phyloP scores from a whole-genome alignment of 805 yeast species.

The Vanderwaltozyma verrucispora region DNA sequence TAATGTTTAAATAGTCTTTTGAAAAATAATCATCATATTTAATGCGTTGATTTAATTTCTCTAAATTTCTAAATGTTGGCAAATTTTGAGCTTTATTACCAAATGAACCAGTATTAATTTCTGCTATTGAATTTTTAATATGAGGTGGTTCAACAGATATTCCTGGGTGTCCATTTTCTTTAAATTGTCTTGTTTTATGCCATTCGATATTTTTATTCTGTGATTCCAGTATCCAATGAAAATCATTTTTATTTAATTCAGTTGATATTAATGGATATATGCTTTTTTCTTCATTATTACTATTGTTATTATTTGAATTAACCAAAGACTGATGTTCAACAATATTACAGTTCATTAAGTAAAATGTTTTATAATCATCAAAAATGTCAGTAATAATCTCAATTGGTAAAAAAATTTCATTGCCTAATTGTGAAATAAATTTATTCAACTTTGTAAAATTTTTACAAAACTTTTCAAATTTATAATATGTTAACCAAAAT shows the following conservation, averaged over 20 bases:
- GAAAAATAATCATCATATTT: conserved; percentile 14
- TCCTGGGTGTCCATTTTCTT: conserved; percentile 31
- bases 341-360: conserved; percentile 28
- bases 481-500: conserved; percentile 51
- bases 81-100: conserved; percentile 24
- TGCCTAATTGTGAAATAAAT: conserved; percentile 37
- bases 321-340: conserved; percentile 11
- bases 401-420: conserved; percentile 39
- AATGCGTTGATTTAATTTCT: conserved; percentile 43
- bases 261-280: conserved; percentile 22
- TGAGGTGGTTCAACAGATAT: conserved; percentile 34
- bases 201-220: conserved; percentile 10
- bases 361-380: conserved; percentile 26
- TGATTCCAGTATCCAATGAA: conserved; percentile 15
- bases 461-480: conserved; percentile 38
- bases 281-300: neutral
- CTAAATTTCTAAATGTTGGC: conserved; percentile 56
- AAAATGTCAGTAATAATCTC: conserved; percentile 35
- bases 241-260: conserved; percentile 24
- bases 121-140: conserved; percentile 30
- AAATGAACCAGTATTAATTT: conserved; percentile 13
- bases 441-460: conserved; percentile 37
- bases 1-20: conserved; percentile 4
- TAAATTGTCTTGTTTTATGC: conserved; percentile 18
- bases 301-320: neutral